phyloP scores from a whole-genome alignment of 768 basidiomycete genomes.

The Galerina sulciceps region DNA sequence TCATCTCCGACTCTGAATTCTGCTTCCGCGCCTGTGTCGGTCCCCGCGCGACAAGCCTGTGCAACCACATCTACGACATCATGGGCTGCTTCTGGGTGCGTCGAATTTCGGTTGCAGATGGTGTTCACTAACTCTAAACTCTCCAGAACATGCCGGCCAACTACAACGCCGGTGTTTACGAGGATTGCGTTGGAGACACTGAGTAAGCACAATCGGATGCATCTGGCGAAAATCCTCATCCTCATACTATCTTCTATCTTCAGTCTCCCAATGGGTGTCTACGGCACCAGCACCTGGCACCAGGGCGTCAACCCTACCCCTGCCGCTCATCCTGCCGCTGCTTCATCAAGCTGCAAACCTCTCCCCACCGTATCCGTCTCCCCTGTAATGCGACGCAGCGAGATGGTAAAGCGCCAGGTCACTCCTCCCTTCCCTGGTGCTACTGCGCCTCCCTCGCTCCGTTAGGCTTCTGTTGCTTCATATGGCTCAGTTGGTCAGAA shows the following conservation, averaged over 20 bases:
- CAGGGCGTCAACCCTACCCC: constrained; percentile 68
- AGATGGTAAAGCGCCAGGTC: constrained; percentile 4
- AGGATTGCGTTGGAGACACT: constrained; percentile 67
- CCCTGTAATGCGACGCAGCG: constrained; percentile 16
- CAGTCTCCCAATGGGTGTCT: constrained; percentile 69
- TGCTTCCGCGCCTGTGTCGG: constrained; percentile 78
- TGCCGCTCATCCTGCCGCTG: constrained; percentile 56
- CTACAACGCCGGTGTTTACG: constrained; percentile 63
- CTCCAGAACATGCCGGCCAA: constrained; percentile 74
- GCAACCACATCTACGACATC: constrained; percentile 81
- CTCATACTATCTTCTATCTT: constrained; percentile 1
- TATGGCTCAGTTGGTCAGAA: not conserved
- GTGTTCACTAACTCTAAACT: constrained; percentile 21
- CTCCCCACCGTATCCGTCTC: constrained; percentile 37
- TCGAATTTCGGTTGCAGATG: not conserved
- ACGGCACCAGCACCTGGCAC: constrained; percentile 70
- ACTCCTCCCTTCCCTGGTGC: constrained; percentile 16
- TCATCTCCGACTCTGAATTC: constrained; percentile 70
- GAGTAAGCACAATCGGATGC: constrained; percentile 36
- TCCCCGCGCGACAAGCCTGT: constrained; percentile 56
- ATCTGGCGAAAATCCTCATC: not conserved
- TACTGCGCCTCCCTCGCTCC: constrained; percentile 5
- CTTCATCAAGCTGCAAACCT: constrained; percentile 66
- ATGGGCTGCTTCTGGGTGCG: constrained; percentile 62
- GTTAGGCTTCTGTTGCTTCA: not conserved